Evolutionary conservation across 2,329 filamentous ascomycete genomes (phyloP), one percentile per base, ranked within the genome.

Genomic region (Alternaria dauci): DNA sequence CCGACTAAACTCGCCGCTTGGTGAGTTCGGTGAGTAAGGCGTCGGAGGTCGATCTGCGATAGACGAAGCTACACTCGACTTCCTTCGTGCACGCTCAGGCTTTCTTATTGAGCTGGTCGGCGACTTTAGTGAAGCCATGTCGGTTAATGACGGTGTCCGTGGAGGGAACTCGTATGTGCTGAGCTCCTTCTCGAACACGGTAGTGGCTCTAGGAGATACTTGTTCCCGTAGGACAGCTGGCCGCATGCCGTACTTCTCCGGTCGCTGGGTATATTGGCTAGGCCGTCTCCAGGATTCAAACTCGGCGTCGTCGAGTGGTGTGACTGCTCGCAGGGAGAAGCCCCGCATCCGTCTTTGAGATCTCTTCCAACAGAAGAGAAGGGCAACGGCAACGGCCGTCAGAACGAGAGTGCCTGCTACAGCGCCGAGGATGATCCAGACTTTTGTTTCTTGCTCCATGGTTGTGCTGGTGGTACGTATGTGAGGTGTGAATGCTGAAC

Each of bases 261-360:
- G 71, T 34, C 72, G 74, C 52, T 76, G 68, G 41, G 72, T 73
- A 56, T 78, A 75, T 55, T 77, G 74, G 65, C 75, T 78, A 14
- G 77, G 77, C 39, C 76, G 64, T 50, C 77, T 70, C 77, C 77
- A 79, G 47, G 77, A 79, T 67, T 79, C 77, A 53, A 79, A 79
- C 64, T 78, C 77, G 57, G 77, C 77, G 44, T 79, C 77, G 65
- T 78, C 76, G 44, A 79, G 63, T 53, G 77, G 77, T 38, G 77
- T 79, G 32, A 78, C 76, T 23, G 77, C 72, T 62, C 77, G 75
- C 50, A 76, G 63, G 16, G 75, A 73, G 65, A 79, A 78, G 25
- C 73, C 70, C 61, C 74, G 71, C 41, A 75, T 66, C 66, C 66
- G 69, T 67, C 66, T 75, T 67, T 74, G 72, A 28, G 71, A 73